Conservation (phyloP, 257 asterid species). For the Nicotiana sylvestris region DNA sequence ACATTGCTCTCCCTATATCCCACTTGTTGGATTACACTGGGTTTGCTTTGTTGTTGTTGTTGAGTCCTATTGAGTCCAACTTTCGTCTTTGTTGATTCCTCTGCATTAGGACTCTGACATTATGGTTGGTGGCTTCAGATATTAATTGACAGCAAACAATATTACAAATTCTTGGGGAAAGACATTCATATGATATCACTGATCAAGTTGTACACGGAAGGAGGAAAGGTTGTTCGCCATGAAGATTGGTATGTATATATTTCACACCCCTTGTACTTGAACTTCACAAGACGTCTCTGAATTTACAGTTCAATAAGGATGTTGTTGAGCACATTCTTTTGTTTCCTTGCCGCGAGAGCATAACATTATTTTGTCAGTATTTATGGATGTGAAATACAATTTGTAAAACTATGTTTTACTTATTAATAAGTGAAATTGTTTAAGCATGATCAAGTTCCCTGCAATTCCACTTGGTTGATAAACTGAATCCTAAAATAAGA, state of each 20-base stretch:
- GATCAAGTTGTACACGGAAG: slow-evolving; percentile 62
- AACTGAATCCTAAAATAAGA: background rate
- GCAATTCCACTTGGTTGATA: background rate
- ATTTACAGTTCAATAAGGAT: background rate
- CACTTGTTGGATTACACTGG: too few species aligned
- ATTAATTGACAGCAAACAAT: slow-evolving; percentile 74
- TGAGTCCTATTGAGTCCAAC: background rate
- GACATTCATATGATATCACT: slow-evolving; percentile 73
- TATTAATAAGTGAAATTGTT: background rate
- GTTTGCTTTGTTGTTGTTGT: too few species aligned
- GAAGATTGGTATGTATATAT: slow-evolving; percentile 63
- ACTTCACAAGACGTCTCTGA: background rate
- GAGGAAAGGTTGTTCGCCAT: slow-evolving; percentile 75
- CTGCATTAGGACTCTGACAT: background rate
- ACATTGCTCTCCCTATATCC: too few species aligned
- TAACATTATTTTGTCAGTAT: background rate
- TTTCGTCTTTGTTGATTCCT: background rate
- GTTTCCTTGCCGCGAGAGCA: background rate
- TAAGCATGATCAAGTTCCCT: background rate
- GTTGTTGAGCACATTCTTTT: background rate
- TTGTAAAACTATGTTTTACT: background rate
- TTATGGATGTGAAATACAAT: background rate
- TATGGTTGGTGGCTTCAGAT: slow-evolving; percentile 36
- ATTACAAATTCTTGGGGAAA: slow-evolving; percentile 71
- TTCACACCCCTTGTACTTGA: background rate